A percentile compares a stretch with the other conserved stretches of the same genome.
Evolutionary conservation across 2,329 filamentous ascomycete species (phyloP).

Genomic region (Lojkania enalia): DNA sequence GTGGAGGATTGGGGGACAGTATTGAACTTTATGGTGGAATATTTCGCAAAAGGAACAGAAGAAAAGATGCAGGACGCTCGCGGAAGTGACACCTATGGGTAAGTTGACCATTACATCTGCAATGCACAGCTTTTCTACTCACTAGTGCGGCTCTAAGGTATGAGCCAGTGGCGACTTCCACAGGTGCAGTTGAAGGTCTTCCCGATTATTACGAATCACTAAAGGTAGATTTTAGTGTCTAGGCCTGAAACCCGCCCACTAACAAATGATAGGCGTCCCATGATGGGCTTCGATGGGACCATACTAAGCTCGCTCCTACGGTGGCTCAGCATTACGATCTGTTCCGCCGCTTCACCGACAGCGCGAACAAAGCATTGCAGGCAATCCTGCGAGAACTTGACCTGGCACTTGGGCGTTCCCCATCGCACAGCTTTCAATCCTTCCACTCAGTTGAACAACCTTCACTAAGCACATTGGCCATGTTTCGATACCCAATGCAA

Average conservation of each 20-base stretch:
- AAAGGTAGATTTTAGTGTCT: no score
- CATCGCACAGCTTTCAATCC: background rate
- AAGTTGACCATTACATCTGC: background rate
- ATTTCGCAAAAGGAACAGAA: constrained; percentile 8
- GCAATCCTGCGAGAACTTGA: background rate
- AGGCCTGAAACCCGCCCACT: no score
- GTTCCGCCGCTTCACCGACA: constrained; percentile 1
- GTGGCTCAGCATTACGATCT: background rate
- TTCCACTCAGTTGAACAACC: background rate
- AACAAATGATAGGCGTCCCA: background rate
- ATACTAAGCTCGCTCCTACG: background rate
- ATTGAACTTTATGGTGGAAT: constrained; percentile 41
- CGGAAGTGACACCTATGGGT: constrained; percentile 6
- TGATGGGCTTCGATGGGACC: background rate
- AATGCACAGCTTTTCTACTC: background rate
- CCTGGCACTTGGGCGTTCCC: background rate
- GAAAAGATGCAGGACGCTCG: constrained; percentile 13
- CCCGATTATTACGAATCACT: constrained; percentile 11
- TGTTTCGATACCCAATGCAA: constrained; percentile 1
- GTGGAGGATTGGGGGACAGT: background rate
- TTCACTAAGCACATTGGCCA: background rate
- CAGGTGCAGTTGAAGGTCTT: background rate
- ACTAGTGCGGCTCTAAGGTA: background rate
- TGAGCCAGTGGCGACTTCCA: constrained; percentile 5
- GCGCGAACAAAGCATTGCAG: background rate